Percentiles rank a stretch among this genome's conserved stretches.
Evolutionary conservation across 2,329 filamentous ascomycete species (phyloP).

Genomic region (Rasamsonia emersonii): DNA sequence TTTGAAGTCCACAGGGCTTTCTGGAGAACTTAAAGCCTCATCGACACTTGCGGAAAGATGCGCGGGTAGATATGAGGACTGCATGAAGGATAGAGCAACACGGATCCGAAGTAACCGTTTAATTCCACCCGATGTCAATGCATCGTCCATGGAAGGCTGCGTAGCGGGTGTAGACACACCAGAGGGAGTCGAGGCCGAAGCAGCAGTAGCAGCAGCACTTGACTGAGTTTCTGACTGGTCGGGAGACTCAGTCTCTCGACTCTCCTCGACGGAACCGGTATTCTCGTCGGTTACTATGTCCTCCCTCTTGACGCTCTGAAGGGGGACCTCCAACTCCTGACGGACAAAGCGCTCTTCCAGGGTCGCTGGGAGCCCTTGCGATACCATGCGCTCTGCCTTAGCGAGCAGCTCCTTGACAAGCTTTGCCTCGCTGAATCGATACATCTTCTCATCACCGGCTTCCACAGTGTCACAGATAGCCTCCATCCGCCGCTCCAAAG

Average conservation of each 20-base stretch:
- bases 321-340: constrained; percentile 65
- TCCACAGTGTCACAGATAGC: constrained; percentile 73
- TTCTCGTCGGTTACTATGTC: constrained; percentile 26
- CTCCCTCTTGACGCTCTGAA: constrained; percentile 59
- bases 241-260: constrained; percentile 14
- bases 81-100: constrained; percentile 43
- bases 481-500: constrained; percentile 58
- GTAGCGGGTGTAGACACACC: constrained; percentile 28
- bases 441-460: constrained; percentile 78
- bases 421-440: constrained; percentile 65
- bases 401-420: constrained; percentile 55
- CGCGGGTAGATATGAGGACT: constrained; percentile 40
- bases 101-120: constrained; percentile 39
- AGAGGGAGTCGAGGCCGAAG: constrained; percentile 21
- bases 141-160: constrained; percentile 23
- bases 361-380: constrained; percentile 59
- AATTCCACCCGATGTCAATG: constrained; percentile 26
- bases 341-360: constrained; percentile 80
- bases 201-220: constrained; percentile 23
- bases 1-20: constrained; percentile 55
- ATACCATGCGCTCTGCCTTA: constrained; percentile 65
- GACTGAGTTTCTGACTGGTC: constrained; percentile 24
- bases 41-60: constrained; percentile 30
- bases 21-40: constrained; percentile 26
- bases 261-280: constrained; percentile 21